These are phyloP conservation scores for Tulasnella sp. DNA, from an alignment of 768 basidiomycete genomes.

Conservation along the genomic window DNA sequence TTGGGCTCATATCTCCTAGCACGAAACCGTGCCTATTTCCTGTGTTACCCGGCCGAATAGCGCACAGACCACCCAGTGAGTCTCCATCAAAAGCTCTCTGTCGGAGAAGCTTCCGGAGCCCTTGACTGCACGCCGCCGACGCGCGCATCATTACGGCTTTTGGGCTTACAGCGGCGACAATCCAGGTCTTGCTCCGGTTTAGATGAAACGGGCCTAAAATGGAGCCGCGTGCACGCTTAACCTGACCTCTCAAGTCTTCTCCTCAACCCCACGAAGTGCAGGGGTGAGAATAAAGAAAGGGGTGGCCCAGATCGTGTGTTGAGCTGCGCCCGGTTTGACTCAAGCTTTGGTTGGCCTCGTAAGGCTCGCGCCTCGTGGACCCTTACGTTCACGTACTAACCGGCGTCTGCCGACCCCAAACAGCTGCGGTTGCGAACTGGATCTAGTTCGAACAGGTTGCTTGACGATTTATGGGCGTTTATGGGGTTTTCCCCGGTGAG, in stretches of 20 bases:
- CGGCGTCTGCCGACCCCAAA: background rate
- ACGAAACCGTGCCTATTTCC: background rate
- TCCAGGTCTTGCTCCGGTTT: background rate
- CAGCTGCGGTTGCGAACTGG: background rate
- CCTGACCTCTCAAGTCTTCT: background rate
- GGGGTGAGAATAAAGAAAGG: background rate
- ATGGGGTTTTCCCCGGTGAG: background rate
- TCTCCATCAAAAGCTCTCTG: background rate
- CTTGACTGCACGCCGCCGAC: background rate
- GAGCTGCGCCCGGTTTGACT: background rate
- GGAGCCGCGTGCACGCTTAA: background rate
- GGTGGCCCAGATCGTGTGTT: background rate
- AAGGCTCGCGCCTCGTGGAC: conserved; percentile 4
- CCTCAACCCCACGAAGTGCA: background rate
- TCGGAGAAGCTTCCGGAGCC: background rate
- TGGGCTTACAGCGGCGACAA: background rate
- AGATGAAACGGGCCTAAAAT: background rate
- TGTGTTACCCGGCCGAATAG: background rate
- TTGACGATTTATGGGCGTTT: background rate
- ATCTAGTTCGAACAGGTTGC: background rate
- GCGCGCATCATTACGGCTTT: conserved; percentile 11
- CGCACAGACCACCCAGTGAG: background rate
- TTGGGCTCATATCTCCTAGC: background rate
- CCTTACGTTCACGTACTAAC: conserved; percentile 7
- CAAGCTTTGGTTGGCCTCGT: background rate